Evolutionary conservation across 768 basidiomycete genomes (phyloP), one percentile per base, ranked within the genome.

Genomic region (Mrakia frigida): DNA sequence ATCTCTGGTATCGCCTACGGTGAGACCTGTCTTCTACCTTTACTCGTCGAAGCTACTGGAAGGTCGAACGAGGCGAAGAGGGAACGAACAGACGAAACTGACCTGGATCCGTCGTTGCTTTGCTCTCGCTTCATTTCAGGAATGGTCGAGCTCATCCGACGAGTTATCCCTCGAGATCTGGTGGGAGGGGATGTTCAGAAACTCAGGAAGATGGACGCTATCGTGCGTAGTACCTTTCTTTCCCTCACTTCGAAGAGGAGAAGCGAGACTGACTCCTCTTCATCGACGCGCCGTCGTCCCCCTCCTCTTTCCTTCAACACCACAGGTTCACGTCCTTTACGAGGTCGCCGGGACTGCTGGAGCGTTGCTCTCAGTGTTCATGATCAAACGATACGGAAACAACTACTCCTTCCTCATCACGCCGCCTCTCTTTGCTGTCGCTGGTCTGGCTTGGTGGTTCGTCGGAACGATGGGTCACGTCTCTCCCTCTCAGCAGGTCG

Each of bases 291-390:
- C 5, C 18, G 13, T 59, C 33, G 1, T 31, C 7, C 6, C 13
- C 9, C 23, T 10, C 56, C 18, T 31, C 13, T 35, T 13, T 31
- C 14, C 28, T 59, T 60, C 31, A 37, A 11, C 37, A 25, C 79
- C 80, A 5, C 75, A 74, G 9, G 79, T 81, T 10, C 80, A 81
- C 79, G 68, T 81, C 70, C 61, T 81, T 16, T 81, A 82, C 74
- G 82, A 82, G 77, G 78, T 82, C 59, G 81, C 81, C n/a, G 82
- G 82, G 28, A 82, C 82, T 6, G 56, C 77, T 16, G 82, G 81
- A 21, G 81, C 82, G 0, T 79, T 82, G 53, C 78, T 80, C 18
- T 82, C 81, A 0, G 78, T 80, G 21, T 50, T 78, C 23, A 73
- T 81, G 25, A 82, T 82, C 75, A 75, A 75, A 14, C 1, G 33